phyloP scores from a whole-genome alignment of 306 rosid genomes.

The Gastrolobium bilobum region DNA sequence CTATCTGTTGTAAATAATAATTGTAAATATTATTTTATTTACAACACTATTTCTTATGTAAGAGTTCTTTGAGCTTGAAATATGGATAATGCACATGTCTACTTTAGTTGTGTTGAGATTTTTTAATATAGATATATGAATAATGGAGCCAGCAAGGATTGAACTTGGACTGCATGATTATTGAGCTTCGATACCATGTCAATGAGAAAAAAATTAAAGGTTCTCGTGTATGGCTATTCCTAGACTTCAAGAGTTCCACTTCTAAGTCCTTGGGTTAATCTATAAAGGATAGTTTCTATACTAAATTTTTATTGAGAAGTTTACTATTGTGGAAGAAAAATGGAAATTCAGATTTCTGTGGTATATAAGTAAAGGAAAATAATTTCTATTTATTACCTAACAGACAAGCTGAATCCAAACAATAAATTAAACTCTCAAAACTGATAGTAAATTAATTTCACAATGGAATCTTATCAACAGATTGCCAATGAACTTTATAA shows the following conservation, averaged over 20 bases:
- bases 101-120: not conserved
- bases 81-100: not conserved
- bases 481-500: slow-evolving; percentile 14
- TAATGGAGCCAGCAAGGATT: slow-evolving; percentile 8
- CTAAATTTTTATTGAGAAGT: not conserved
- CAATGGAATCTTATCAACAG: slow-evolving; percentile 2
- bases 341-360: slow-evolving; percentile 11
- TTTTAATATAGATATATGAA: slow-evolving; percentile 6
- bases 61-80: slow-evolving; percentile 38
- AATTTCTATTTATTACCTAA: slow-evolving; percentile 2
- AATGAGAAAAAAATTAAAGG: not conserved
- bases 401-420: slow-evolving; percentile 16
- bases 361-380: slow-evolving; percentile 16
- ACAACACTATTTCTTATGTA: not conserved
- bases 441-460: not conserved
- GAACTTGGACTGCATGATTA: not conserved
- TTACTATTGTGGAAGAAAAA: not conserved
- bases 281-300: not conserved
- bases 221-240: not conserved
- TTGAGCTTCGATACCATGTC: slow-evolving; percentile 33
- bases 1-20: no score
- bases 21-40: no score
- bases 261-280: not conserved
- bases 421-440: slow-evolving; percentile 25
- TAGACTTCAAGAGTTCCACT: not conserved